These are phyloP conservation scores for Naganishia sp. DNA, from an alignment of 1,284 basidiomycete genomes.

Conservation along the genomic window DNA sequence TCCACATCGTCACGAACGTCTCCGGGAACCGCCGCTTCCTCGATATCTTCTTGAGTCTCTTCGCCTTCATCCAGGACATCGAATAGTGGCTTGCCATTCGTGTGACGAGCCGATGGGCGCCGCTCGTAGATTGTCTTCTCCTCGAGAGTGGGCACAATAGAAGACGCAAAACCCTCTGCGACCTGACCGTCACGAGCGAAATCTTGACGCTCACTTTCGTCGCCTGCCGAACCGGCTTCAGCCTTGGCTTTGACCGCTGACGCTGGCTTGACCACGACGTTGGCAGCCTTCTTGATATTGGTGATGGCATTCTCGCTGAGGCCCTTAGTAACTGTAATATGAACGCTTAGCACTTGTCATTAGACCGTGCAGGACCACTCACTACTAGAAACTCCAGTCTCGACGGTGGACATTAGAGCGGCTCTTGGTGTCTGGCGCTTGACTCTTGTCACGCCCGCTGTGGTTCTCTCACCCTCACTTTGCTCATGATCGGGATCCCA, in stretches of 20 bases:
- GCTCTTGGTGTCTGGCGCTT: conserved; percentile 45
- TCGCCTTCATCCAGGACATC: conserved; percentile 43
- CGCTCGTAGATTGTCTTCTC: conserved; percentile 64
- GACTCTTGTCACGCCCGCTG: conserved; percentile 49
- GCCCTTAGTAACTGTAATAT: conserved; percentile 45
- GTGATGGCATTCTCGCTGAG: conserved; percentile 49
- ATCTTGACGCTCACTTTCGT: conserved; percentile 62
- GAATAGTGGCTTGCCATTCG: conserved; percentile 53
- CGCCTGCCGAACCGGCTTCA: conserved; percentile 31
- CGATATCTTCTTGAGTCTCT: conserved; percentile 31
- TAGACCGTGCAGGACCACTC: conserved; percentile 13
- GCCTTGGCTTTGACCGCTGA: conserved; percentile 38
- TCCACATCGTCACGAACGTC: conserved; percentile 17
- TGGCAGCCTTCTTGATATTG: conserved; percentile 54
- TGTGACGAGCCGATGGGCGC: conserved; percentile 46
- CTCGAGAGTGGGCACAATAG: conserved; percentile 70
- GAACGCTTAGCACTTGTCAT: background rate
- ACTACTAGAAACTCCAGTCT: conserved; percentile 43
- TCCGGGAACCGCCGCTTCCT: conserved; percentile 27
- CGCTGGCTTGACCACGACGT: conserved; percentile 57
- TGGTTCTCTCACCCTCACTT: conserved; percentile 47
- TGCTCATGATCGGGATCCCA: conserved; percentile 85
- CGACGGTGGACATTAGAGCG: conserved; percentile 43
- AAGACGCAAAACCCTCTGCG: conserved; percentile 63
- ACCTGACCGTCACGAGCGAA: conserved; percentile 61